Evolutionary conservation across 1,284 basidiomycete species (phyloP), one percentile per base, ranked within the genome.

Genomic region (Fomitopsis pinicola): DNA sequence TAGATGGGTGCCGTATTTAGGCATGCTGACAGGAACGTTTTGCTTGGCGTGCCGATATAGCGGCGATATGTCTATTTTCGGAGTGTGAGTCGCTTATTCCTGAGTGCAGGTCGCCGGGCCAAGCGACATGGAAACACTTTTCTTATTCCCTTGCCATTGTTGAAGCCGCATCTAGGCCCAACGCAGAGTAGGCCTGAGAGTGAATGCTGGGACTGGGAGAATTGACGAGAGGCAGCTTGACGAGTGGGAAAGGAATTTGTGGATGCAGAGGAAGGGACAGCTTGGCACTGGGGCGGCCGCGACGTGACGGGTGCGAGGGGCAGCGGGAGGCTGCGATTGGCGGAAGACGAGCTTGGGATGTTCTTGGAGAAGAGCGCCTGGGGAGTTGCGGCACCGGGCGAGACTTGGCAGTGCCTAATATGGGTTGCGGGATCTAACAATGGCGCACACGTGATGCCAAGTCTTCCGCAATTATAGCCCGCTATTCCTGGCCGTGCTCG

Each of bases 401-500:
- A 53, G 12, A 46, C 57, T 59, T 59, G 57, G 57, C 57, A 53
- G 22, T 22, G 15, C 46, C 48, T 22, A 40, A 42, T 26, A 17
- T 28, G 57, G 36, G 26, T n/a, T 38, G 15, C 36, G n/a, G n/a
- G 55, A 17, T 22, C 55, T 50, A 50, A 42, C 17, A 22, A 52
- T 42, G 28, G 38, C 52, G 30, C 40, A 42, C 40, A 40, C 55
- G 45, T 38, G 33, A 40, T 55, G 60, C 61, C 61, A 62, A 62
- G 61, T 46, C 60, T 42, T 33, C 36, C 26, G 50, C 42, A 59
- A 59, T 33, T 55, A 62, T 58, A 62, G 61, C 42, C 3, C 35
- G 53, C 61, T 62, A 62, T 59, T 59, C 40, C 28, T 58, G 61
- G 61, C 26, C 50, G 5, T 30, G 33, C 28, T 55, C 56, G 48